A percentile compares a stretch with the other conserved stretches of the same genome.
Evolutionary conservation across 2,329 filamentous ascomycete species (phyloP).

Genomic region (Sporothrix schenckii): DNA sequence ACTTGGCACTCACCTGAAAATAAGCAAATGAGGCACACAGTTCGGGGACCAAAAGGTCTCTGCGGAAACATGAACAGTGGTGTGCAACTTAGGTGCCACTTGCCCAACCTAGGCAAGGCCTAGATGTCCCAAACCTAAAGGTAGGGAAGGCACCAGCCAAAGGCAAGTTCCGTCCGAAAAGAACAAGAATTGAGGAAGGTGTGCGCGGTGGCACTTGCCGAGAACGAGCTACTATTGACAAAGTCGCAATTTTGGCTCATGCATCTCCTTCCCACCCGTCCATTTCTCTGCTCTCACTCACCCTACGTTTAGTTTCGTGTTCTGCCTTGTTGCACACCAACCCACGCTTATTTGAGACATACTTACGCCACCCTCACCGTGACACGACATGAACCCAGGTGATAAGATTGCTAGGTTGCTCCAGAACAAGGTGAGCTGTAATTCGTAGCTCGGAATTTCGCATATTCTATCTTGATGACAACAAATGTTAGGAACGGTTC

Average conservation of each 20-base stretch:
- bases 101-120: slow-evolving; percentile 8
- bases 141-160: slow-evolving; percentile 12
- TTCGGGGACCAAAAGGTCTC: slow-evolving; percentile 1
- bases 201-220: slow-evolving; percentile 16
- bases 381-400: neutral
- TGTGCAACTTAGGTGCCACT: neutral
- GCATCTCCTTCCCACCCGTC: neutral
- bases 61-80: slow-evolving; percentile 4
- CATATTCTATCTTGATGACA: neutral
- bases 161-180: slow-evolving; percentile 6
- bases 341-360: slow-evolving; percentile 13
- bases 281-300: neutral
- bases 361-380: neutral
- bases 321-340: neutral
- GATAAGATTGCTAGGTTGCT: neutral
- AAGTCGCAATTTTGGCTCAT: neutral
- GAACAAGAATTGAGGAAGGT: neutral
- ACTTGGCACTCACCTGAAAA: neutral
- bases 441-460: slow-evolving; percentile 1
- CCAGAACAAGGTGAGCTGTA: neutral
- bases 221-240: slow-evolving; percentile 6
- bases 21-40: neutral
- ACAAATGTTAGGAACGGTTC: neutral
- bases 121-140: neutral
- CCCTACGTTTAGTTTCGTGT: neutral